These are phyloP conservation scores for Coemansia sp. DNA, from an alignment of 192 early-diverging fungal genomes.

Conservation along the genomic window DNA sequence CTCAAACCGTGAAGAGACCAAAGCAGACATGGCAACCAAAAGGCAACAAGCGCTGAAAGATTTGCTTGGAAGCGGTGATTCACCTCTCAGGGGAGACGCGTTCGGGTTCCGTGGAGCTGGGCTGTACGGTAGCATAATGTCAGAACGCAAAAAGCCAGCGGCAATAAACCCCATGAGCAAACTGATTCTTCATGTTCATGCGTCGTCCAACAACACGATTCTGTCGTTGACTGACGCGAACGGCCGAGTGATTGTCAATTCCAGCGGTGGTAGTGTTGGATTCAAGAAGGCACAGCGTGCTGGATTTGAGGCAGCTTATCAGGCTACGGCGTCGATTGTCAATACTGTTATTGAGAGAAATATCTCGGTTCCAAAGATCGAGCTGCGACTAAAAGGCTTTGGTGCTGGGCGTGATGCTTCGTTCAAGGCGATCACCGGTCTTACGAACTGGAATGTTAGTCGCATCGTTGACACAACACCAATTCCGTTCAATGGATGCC, in stretches of 20 bases:
- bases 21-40: neutral
- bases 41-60: neutral
- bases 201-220: slow-evolving; percentile 86
- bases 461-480: slow-evolving; percentile 89
- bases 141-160: neutral
- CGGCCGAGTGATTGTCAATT: slow-evolving; percentile 70
- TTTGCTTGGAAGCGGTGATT: neutral
- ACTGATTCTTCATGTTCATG: slow-evolving; percentile 51
- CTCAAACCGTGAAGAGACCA: neutral
- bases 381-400: slow-evolving; percentile 87
- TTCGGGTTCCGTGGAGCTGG: slow-evolving; percentile 20
- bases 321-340: slow-evolving; percentile 75
- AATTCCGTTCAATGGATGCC: slow-evolving; percentile 87
- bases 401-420: slow-evolving; percentile 90
- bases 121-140: neutral
- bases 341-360: slow-evolving; percentile 69
- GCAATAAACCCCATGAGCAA: slow-evolving; percentile 33
- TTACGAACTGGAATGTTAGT: slow-evolving; percentile 75
- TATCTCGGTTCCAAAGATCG: slow-evolving; percentile 64
- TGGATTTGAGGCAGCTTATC: slow-evolving; percentile 91
- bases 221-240: slow-evolving; percentile 73
- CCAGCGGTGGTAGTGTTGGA: slow-evolving; percentile 80
- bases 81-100: neutral
- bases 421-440: slow-evolving; percentile 78
- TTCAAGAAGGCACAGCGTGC: slow-evolving; percentile 89